phyloP scores from a whole-genome alignment of 1,284 basidiomycete species.

The Quambalaria eucalypti region DNA sequence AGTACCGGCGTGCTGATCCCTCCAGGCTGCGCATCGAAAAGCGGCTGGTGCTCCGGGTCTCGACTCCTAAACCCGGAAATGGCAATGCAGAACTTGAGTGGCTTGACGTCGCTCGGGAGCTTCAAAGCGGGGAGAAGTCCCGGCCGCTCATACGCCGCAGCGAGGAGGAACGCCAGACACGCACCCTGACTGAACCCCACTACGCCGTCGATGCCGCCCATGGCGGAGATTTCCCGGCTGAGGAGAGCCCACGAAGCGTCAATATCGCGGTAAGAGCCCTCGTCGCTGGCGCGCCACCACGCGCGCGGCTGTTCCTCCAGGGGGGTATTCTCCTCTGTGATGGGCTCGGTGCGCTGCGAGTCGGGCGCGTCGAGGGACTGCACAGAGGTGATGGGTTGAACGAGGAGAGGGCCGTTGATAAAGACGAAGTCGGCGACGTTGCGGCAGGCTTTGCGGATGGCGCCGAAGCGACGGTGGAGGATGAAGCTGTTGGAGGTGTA shows the following conservation, averaged over 20 bases:
- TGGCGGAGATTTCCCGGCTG: slow-evolving; percentile 16
- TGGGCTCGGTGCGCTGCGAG: slow-evolving; percentile 17
- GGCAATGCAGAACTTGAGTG: slow-evolving; percentile 36
- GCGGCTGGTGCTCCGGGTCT: slow-evolving; percentile 21
- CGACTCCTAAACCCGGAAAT: slow-evolving; percentile 39
- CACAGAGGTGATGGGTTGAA: slow-evolving; percentile 29
- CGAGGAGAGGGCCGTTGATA: slow-evolving; percentile 37
- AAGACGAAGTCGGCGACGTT: slow-evolving; percentile 42
- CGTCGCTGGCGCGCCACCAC: slow-evolving; percentile 38
- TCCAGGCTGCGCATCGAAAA: slow-evolving; percentile 17
- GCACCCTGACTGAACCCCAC: slow-evolving; percentile 40
- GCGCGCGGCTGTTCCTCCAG: slow-evolving; percentile 42
- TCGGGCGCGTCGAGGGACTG: slow-evolving; percentile 33
- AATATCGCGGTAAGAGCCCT: slow-evolving; percentile 30
- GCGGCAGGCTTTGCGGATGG: slow-evolving; percentile 37
- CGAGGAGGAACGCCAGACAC: slow-evolving; percentile 29
- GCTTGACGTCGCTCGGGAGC: slow-evolving; percentile 17
- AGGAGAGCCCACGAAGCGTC: slow-evolving; percentile 30
- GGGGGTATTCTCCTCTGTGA: slow-evolving; percentile 26
- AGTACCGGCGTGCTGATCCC: slow-evolving; percentile 35
- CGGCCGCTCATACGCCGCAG: slow-evolving; percentile 38
- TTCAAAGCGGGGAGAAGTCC: slow-evolving; percentile 18
- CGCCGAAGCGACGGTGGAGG: slow-evolving; percentile 27
- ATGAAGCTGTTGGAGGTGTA: slow-evolving; percentile 41
- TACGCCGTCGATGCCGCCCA: slow-evolving; percentile 41